Evolutionary conservation across 164 flowering plant species (phyloP), one percentile per base, ranked within the genome.

Genomic region (Macadamia tetraphylla): DNA sequence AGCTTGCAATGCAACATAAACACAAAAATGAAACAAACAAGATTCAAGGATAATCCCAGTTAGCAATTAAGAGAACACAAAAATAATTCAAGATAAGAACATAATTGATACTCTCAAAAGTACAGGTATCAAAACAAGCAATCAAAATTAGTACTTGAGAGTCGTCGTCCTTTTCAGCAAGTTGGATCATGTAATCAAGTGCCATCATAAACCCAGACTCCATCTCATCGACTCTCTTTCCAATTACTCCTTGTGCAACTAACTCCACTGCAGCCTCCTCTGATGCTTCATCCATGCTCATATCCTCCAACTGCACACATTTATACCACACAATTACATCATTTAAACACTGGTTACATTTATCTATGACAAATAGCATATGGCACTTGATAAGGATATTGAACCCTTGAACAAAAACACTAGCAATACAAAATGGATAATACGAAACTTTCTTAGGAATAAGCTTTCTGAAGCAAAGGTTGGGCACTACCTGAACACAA

Each of bases 221-320:
- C 98, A 94, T 94, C 76, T 94, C 72, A 82, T 94, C 98, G 66
- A 94, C 98, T 79, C 97, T 88, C 82, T 94, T 91, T 62, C 98
- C 97, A 59, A 91, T 91, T 51, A 91, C 97, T 73, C 97, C 97
- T 74, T 94, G 97, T 58, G 98, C 96, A 70, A 92, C 92, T 81
- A 94, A 70, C 76, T 87, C 87, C 60, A 94, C 92, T 0, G 96
- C 97, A 61, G 86, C 82, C 75, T 80, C 78, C 82, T 88, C 97
- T 35, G 93, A 87, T 70, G 85, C 85, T 72, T 88, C 90, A 71
- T 91, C 88, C 93, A 88, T 90, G 64, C 90, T 73, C 96, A 89
- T 88, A 74, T 91, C 96, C 72, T 94, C 90, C 84, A 94, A 79
- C 97, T 94, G 73, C 66, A 71, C 40, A 2, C 12, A 23, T 18